Conservation (phyloP, 495 filamentous ascomycete genomes). For the Penicillium riverlandense region DNA sequence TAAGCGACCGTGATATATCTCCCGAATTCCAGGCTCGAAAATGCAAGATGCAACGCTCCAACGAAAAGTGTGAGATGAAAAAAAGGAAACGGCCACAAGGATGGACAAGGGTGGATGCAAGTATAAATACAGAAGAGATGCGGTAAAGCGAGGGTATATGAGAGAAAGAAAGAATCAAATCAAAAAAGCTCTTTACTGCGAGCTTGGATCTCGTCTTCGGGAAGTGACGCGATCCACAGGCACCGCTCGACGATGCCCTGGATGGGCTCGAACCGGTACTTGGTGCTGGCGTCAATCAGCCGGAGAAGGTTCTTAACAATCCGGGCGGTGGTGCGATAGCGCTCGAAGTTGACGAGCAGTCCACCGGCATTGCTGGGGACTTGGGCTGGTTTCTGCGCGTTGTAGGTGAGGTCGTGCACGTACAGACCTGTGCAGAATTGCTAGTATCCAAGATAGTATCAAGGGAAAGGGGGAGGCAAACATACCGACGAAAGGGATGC, state of each 20-base stretch:
- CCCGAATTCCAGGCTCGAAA: constrained; percentile 9
- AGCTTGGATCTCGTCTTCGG: constrained; percentile 71
- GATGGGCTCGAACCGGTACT: constrained; percentile 78
- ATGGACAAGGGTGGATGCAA: background rate
- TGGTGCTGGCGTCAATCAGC: constrained; percentile 83
- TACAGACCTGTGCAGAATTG: constrained; percentile 53
- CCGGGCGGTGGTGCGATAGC: constrained; percentile 80
- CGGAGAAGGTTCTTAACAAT: constrained; percentile 90
- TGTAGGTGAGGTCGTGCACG: constrained; percentile 95
- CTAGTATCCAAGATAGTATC: background rate
- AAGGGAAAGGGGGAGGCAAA: constrained; percentile 1
- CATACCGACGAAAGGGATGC: constrained; percentile 92
- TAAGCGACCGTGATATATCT: constrained; percentile 4
- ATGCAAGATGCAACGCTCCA: background rate
- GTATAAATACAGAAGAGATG: background rate
- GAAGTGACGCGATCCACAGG: constrained; percentile 87
- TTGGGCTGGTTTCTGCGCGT: constrained; percentile 77
- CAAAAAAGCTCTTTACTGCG: constrained; percentile 50
- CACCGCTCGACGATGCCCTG: constrained; percentile 84
- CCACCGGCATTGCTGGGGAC: constrained; percentile 51
- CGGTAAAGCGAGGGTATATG: constrained; percentile 1
- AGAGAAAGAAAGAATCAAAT: constrained; percentile 4
- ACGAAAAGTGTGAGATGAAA: constrained; percentile 1
- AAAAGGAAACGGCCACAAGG: background rate
- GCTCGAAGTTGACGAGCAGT: constrained; percentile 89